Base-by-base conservation (phyloP, 2,329 filamentous ascomycete genomes). In the Trichocomaceae sp. region DNA sequence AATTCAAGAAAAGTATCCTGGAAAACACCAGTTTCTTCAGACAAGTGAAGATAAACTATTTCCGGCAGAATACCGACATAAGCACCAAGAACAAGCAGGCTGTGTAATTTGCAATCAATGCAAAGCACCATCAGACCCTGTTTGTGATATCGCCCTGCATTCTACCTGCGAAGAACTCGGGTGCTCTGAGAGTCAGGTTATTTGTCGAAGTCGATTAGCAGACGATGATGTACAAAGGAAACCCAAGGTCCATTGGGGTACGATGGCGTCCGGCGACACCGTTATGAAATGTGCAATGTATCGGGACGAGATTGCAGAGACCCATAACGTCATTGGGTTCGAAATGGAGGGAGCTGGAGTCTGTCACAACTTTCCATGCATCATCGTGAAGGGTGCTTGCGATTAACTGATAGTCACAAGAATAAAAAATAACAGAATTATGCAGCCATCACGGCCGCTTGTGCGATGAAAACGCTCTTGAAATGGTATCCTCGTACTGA, bases 331-430 rank as follows among this genome's bases (percentile, higher is more conserved):
- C 29, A 47, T 61, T 5, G 61, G 59, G 13, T 63, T 67, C 22
- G 65, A 67, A 55, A 67, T 65, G 63, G 65, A 67, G 52, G 62
- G 59, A 6, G 62, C 62, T 6, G 64, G 64, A 3, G 26, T 62
- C 13, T 63, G 59, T 58, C 60, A 64, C 49, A 57, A 61, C 0
- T 50, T 73, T 0, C 71, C 73, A 0, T 71, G 69, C 1, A 50
- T 75, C 1, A 59, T 74, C 0, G 65, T 75, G 45, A 72, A 72
- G 15, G 70, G 69, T 0, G 69, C 74, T 0, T 74, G 35, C 29
- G 37, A 66, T 22, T 69, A 73, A 41, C 62, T 66, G 6, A 71
- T 73, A 52, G 64, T 60, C 1, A 72, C 47, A 71, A 71, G 58
- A 66, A 65, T 29, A 65, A 72, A 15, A n/a, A 31, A 4, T 73